Evolutionary conservation across 192 early-diverging fungal species (phyloP).

Genomic region (Phycomyces blakesleeanus): DNA sequence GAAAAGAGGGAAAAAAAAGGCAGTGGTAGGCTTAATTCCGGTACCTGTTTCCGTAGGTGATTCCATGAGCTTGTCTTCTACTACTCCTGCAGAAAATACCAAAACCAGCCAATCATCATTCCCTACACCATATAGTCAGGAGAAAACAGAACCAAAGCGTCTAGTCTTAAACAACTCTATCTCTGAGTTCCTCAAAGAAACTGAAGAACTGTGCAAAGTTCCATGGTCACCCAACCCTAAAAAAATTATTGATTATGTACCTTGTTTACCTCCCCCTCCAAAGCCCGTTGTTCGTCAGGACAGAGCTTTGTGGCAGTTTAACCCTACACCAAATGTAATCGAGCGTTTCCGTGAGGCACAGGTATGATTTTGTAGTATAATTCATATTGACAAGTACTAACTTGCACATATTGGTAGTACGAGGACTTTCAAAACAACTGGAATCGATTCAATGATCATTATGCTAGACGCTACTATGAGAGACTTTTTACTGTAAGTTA

Average conservation of each 20-base stretch:
- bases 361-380: neutral
- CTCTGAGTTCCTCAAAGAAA: neutral
- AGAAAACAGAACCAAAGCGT: too few species aligned
- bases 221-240: neutral
- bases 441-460: neutral
- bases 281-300: neutral
- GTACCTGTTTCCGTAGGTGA: too few species aligned
- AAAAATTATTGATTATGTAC: neutral
- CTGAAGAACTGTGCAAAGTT: neutral
- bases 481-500: neutral
- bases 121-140: too few species aligned
- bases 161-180: neutral
- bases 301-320: neutral
- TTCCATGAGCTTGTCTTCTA: too few species aligned
- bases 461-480: neutral
- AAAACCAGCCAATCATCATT: too few species aligned
- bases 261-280: neutral
- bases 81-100: too few species aligned
- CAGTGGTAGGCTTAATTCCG: too few species aligned
- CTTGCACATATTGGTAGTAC: neutral
- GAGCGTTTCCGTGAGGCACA: slow-evolving; percentile 1
- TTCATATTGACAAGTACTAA: too few species aligned
- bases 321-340: neutral
- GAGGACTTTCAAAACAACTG: slow-evolving; percentile 1
- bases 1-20: too few species aligned